phyloP scores from a whole-genome alignment of 2,329 filamentous ascomycete species.

The Colletotrichum tofieldiae region DNA sequence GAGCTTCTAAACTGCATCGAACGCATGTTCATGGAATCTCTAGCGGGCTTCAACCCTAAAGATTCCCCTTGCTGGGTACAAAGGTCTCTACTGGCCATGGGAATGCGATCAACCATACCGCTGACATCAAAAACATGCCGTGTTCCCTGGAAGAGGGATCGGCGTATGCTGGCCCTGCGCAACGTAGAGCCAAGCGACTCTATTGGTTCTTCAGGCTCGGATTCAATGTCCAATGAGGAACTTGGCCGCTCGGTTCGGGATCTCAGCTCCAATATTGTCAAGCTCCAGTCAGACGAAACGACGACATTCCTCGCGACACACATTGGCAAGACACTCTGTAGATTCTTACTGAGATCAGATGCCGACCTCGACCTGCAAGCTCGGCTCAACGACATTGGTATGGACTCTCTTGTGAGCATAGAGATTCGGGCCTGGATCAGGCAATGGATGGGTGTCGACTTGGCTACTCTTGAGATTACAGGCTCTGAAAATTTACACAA shows the following conservation, averaged over 20 bases:
- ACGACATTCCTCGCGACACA: constrained; percentile 23
- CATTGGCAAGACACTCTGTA: constrained; percentile 21
- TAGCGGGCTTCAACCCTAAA: too few species aligned
- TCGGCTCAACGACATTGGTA: constrained; percentile 40
- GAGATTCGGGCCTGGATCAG: constrained; percentile 46
- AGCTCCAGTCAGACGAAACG: constrained; percentile 22
- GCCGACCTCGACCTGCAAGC: constrained; percentile 23
- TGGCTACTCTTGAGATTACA: constrained; percentile 37
- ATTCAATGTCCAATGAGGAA: constrained; percentile 11
- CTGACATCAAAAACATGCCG: constrained; percentile 26
- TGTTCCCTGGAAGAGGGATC: constrained; percentile 45
- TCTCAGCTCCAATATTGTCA: constrained; percentile 14
- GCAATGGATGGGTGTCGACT: constrained; percentile 45
- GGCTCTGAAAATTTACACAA: constrained; percentile 15
- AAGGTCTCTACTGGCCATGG: constrained; percentile 5
- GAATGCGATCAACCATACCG: constrained; percentile 15
- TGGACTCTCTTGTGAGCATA: constrained; percentile 46
- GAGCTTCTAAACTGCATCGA: constrained; percentile 25
- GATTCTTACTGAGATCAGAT: constrained; percentile 40
- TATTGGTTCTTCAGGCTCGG: constrained; percentile 6
- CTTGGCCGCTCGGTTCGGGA: constrained; percentile 16
- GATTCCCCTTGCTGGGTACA: not conserved
- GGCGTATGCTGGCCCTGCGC: constrained; percentile 47
- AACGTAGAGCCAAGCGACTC: constrained; percentile 25
- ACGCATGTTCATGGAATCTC: constrained; percentile 4